These are phyloP conservation scores for Davidsoniella australis DNA, from an alignment of 2,329 filamentous ascomycete genomes.

Conservation along the genomic window DNA sequence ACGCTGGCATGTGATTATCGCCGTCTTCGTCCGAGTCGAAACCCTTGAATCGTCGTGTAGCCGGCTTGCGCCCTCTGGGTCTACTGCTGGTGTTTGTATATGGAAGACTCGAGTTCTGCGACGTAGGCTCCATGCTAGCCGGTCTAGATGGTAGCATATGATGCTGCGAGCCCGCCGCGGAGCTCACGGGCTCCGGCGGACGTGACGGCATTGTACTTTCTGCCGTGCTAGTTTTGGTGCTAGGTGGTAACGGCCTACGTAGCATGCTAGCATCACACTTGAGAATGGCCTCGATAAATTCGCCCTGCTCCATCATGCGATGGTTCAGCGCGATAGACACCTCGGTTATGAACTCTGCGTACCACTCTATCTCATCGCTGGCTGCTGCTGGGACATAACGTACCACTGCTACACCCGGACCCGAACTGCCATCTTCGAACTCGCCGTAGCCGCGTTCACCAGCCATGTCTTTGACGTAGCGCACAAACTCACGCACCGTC, in stretches of 20 bases:
- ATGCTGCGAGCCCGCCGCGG: neutral
- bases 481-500: slow-evolving; percentile 56
- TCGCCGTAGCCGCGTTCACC: slow-evolving; percentile 55
- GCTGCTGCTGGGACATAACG: slow-evolving; percentile 43
- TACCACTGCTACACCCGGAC: slow-evolving; percentile 62
- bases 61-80: slow-evolving; percentile 24
- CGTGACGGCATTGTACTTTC: neutral
- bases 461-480: slow-evolving; percentile 56
- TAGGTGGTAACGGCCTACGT: slow-evolving; percentile 45
- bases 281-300: slow-evolving; percentile 81
- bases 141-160: neutral
- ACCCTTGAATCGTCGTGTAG: slow-evolving; percentile 49
- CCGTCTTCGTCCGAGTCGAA: slow-evolving; percentile 39
- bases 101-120: neutral
- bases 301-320: slow-evolving; percentile 70
- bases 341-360: slow-evolving; percentile 46
- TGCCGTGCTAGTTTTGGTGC: slow-evolving; percentile 6
- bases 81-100: slow-evolving; percentile 13
- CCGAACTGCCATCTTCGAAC: slow-evolving; percentile 45
- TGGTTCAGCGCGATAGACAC: slow-evolving; percentile 62
- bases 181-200: neutral
- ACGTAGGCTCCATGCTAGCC: neutral
- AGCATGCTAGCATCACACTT: slow-evolving; percentile 59
- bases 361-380: slow-evolving; percentile 44
- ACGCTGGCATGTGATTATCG: slow-evolving; percentile 15